Evolutionary conservation across 805 yeast species (phyloP).

Genomic region (Candida alai): DNA sequence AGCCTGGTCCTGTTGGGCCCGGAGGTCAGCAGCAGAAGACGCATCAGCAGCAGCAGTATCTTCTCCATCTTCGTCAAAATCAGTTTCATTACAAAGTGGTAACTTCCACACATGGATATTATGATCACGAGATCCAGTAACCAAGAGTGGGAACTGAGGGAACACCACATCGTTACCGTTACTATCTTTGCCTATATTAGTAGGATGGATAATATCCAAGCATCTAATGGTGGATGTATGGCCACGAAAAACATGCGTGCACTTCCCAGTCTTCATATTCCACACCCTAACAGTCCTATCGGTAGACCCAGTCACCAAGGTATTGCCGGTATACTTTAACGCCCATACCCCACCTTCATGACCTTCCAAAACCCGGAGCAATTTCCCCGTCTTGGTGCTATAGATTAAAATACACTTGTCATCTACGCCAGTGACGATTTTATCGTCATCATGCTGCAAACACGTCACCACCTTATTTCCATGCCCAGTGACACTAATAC

Average conservation of each 20-base stretch:
- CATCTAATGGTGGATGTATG: conserved; percentile 94
- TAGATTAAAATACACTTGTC: conserved; percentile 79
- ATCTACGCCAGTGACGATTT: conserved; percentile 89
- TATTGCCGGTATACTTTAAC: conserved; percentile 75
- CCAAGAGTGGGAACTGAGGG: conserved; percentile 65
- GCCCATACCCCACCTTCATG: conserved; percentile 99
- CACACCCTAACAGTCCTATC: conserved; percentile 93
- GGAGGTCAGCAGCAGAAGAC: background rate
- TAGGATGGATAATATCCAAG: conserved; percentile 74
- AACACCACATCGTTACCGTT: conserved; percentile 51
- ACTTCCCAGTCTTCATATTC: conserved; percentile 79
- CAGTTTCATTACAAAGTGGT: conserved; percentile 47
- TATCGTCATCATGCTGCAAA: conserved; percentile 85
- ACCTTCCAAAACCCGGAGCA: conserved; percentile 63
- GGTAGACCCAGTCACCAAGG: conserved; percentile 89
- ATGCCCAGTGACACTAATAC: conserved; percentile 58
- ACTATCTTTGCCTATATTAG: conserved; percentile 57
- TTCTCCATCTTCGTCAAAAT: conserved; percentile 26
- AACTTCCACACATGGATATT: conserved; percentile 47
- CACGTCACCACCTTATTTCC: conserved; percentile 90
- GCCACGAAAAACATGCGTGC: conserved; percentile 89
- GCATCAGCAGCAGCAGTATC: conserved; percentile 20
- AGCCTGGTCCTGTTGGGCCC: background rate
- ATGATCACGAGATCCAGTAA: conserved; percentile 45
- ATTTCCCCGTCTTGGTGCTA: conserved; percentile 67